phyloP scores from a whole-genome alignment of 2,329 filamentous ascomycete species.

The Neopestalotiopsis sp. region DNA sequence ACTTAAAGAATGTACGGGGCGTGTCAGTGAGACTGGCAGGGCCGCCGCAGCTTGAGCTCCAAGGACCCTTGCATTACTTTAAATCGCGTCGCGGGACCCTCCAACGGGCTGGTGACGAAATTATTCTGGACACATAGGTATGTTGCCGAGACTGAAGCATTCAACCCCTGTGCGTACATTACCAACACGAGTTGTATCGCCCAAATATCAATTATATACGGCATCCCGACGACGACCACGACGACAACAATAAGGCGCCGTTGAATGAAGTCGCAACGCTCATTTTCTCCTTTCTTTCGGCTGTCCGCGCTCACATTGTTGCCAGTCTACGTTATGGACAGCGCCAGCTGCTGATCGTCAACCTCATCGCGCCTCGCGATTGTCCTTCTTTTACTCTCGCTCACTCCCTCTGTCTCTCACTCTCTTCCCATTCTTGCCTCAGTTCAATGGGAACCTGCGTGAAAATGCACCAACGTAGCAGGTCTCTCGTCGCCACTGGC shows the following conservation, averaged over 20 bases:
- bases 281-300: background rate
- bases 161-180: background rate
- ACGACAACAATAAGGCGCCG: background rate
- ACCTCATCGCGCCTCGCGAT: background rate
- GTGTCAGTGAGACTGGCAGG: too few relatives aligned
- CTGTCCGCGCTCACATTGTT: background rate
- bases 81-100: slow-evolving; percentile 1
- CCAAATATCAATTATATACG: too few relatives aligned
- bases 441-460: background rate
- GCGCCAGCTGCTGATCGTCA: background rate
- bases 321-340: background rate
- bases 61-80: background rate
- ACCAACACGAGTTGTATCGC: too few relatives aligned
- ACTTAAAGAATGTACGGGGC: too few relatives aligned
- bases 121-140: background rate
- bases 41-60: too few relatives aligned
- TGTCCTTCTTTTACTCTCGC: background rate
- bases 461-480: slow-evolving; percentile 24
- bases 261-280: background rate
- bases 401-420: too few relatives aligned
- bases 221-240: too few relatives aligned
- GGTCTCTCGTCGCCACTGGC: slow-evolving; percentile 37
- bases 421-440: background rate
- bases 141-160: background rate
- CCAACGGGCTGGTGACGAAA: background rate